These are phyloP conservation scores for Colletotrichum sp. DNA, from an alignment of 2,329 filamentous ascomycete species.

Conservation along the genomic window DNA sequence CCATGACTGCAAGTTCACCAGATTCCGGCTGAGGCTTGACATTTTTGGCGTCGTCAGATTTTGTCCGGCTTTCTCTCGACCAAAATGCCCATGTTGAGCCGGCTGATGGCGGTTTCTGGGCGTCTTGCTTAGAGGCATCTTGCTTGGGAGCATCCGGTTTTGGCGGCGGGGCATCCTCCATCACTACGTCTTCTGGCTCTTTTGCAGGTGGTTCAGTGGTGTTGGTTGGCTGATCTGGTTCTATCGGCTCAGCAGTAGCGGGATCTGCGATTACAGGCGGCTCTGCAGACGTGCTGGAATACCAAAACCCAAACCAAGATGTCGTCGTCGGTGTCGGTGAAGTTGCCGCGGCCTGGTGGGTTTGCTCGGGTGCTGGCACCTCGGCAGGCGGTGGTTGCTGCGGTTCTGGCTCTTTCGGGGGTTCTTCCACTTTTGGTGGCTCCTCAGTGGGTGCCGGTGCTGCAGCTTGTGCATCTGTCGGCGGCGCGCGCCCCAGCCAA, in stretches of 20 bases:
- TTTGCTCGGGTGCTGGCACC: background rate
- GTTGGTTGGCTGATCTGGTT: slow-evolving; percentile 16
- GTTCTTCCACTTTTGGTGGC: slow-evolving; percentile 12
- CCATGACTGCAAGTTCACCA: slow-evolving; percentile 62
- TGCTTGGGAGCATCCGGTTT: slow-evolving; percentile 26
- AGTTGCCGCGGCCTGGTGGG: slow-evolving; percentile 21
- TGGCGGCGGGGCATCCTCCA: slow-evolving; percentile 45
- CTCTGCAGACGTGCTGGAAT: slow-evolving; percentile 23
- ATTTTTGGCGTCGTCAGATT: slow-evolving; percentile 32
- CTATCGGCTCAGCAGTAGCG: slow-evolving; percentile 11
- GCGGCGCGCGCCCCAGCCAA: slow-evolving; percentile 49
- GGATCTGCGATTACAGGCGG: background rate
- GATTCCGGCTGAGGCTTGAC: slow-evolving; percentile 37
- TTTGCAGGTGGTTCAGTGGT: slow-evolving; percentile 25
- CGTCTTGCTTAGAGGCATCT: slow-evolving; percentile 28
- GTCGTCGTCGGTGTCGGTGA: slow-evolving; percentile 30
- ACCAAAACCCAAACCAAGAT: slow-evolving; percentile 49
- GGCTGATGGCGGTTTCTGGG: slow-evolving; percentile 45
- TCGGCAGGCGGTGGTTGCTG: background rate
- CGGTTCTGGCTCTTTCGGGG: slow-evolving; percentile 15
- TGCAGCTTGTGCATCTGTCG: slow-evolving; percentile 7
- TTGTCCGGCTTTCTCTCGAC: slow-evolving; percentile 63
- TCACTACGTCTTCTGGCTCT: slow-evolving; percentile 44
- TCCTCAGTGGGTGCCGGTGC: background rate
- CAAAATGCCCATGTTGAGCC: slow-evolving; percentile 83